phyloP scores from a whole-genome alignment of 2,329 filamentous ascomycete species.

The Phoma sp. region DNA sequence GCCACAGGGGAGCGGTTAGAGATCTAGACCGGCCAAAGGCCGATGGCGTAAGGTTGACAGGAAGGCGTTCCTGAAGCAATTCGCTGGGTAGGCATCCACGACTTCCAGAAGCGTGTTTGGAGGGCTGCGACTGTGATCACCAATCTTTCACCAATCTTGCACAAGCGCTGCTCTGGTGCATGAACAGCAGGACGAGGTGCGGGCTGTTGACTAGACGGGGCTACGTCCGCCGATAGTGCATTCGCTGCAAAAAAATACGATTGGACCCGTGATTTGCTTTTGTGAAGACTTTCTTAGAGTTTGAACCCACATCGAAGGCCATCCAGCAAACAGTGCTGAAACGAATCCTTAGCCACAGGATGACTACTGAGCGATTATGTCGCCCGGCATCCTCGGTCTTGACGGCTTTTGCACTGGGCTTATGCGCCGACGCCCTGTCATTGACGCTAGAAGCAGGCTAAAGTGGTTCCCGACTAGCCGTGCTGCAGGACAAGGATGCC shows the following conservation, averaged over 20 bases:
- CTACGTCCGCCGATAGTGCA: not conserved
- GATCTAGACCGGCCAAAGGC: conserved; percentile 13
- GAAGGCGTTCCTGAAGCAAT: conserved; percentile 6
- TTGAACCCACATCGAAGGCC: conserved; percentile 7
- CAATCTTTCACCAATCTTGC: not conserved
- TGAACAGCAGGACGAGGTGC: not conserved
- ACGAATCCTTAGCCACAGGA: not conserved
- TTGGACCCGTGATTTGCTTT: conserved; percentile 1
- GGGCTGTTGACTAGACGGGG: conserved; percentile 1
- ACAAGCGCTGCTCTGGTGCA: conserved; percentile 1
- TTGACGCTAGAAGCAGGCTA: conserved; percentile 6
- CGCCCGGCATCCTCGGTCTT: conserved; percentile 2
- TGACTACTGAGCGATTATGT: not conserved
- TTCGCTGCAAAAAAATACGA: conserved; percentile 1
- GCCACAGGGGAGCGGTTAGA: conserved; percentile 7
- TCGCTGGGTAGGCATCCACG: not conserved
- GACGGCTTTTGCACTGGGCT: not conserved
- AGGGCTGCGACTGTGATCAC: not conserved
- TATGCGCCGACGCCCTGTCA: not conserved
- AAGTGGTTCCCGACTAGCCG: conserved; percentile 1
- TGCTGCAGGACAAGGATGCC: not conserved
- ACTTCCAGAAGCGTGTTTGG: not conserved
- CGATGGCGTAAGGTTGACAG: conserved; percentile 12
- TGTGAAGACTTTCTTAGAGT: conserved; percentile 7
- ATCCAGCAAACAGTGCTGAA: not conserved